Base-by-base conservation (phyloP, 768 basidiomycete genomes). In the Amanita inopinata region DNA sequence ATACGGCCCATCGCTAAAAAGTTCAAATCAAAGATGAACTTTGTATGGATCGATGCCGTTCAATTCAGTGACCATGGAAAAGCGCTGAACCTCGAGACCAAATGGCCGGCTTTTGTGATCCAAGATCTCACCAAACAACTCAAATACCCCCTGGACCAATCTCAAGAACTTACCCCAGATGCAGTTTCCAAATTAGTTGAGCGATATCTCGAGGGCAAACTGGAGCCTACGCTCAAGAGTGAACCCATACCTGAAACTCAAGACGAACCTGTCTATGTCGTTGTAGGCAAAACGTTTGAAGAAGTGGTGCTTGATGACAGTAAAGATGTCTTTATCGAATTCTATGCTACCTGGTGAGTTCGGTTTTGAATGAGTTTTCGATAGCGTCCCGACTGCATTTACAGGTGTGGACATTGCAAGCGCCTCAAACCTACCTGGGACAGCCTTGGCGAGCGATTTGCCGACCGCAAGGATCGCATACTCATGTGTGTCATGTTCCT, bases 1-100 rank as follows among this genome's bases (percentile, higher is more conserved):
- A 58, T 97, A 51, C 78, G 70, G 52, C 80, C 89, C 6, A 61
- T 94, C 40, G 96, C 96, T 5, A 66, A 78, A 40, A 76, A 80
- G 57, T 78, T 76, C 71, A 90, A 87, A 65, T 74, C 79, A 53
- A 81, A 88, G 65, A 56, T 98, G 59, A 96, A 96, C 80, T 96
- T 97, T 61, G 94, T 98, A 48, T 94, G 83, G 81, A 98, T 99
- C 53, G 96, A 99, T 61, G 92, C 90, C 17, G 66, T 83, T 66
- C 91, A 92, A 61, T 99, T 92, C 53, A 78, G 77, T 53, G 94
- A 98, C 55, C 96, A 99, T 67, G 96, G 83, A 51, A 92, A 90
- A 63, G 86, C 88, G 1, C 75, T 99, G 45, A 94, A 93, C 73
- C 73, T 99, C 19, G 87, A 90, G 55, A 62, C 78, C 53, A 83